These are phyloP conservation scores for Eucalyptus melliodora DNA, from an alignment of 345 rosid genomes.

Conservation along the genomic window DNA sequence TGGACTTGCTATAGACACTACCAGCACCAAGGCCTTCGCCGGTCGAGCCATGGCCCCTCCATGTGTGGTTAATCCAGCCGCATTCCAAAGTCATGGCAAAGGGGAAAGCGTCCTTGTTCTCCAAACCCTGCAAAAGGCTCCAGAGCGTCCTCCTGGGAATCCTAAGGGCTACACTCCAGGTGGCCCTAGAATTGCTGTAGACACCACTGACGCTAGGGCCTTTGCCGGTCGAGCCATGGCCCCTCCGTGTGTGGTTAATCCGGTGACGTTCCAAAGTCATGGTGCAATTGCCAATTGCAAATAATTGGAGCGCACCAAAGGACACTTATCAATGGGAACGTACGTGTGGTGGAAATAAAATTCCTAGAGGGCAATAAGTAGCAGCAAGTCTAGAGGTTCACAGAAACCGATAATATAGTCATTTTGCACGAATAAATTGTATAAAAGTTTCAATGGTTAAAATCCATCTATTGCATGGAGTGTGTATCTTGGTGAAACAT, in stretches of 20 bases:
- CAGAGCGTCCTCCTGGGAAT: not conserved
- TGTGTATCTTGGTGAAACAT: not conserved
- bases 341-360: not conserved
- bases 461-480: not conserved
- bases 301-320: not conserved
- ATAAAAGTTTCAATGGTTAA: not conserved
- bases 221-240: not conserved
- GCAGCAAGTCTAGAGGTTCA: not conserved
- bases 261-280: not conserved
- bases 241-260: not conserved
- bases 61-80: no score
- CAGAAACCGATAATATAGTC: not conserved
- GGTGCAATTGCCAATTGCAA: not conserved
- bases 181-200: not conserved
- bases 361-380: not conserved
- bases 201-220: not conserved
- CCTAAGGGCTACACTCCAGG: not conserved
- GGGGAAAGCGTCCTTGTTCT: not conserved
- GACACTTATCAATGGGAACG: not conserved
- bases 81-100: not conserved
- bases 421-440: not conserved
- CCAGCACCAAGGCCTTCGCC: not conserved
- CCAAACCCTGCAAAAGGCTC: not conserved
- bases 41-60: not conserved
- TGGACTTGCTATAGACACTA: not conserved